Evolutionary conservation across 2,329 filamentous ascomycete species (phyloP).

Genomic region (Whalleya microplaca): DNA sequence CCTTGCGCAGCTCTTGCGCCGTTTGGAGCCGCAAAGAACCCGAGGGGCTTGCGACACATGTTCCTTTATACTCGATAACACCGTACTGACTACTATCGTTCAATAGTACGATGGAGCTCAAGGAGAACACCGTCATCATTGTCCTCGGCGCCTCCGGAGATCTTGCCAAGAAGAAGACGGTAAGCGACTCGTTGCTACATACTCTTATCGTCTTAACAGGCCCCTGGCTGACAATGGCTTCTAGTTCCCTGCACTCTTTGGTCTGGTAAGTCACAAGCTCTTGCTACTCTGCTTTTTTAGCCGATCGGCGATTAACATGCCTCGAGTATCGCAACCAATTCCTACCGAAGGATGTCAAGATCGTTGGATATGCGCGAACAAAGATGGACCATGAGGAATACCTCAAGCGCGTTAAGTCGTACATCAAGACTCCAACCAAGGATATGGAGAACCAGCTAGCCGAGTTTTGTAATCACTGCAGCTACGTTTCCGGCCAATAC

Average conservation of each 20-base stretch:
- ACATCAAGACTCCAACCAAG: constrained; percentile 98
- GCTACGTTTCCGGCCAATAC: constrained; percentile 96
- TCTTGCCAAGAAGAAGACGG: constrained; percentile 99
- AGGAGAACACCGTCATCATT: constrained; percentile 96
- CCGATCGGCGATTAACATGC: constrained; percentile 25
- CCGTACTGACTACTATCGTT: constrained; percentile 41
- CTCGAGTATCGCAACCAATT: constrained; percentile 95
- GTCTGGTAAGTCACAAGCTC: constrained; percentile 71
- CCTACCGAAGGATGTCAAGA: constrained; percentile 93
- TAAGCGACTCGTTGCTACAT: constrained; percentile 48
- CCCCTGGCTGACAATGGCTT: constrained; percentile 35
- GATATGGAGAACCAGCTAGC: constrained; percentile 95
- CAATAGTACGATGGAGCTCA: constrained; percentile 84
- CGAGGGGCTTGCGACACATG: neutral
- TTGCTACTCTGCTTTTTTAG: constrained; percentile 1
- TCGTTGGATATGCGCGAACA: constrained; percentile 97
- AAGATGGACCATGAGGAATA: constrained; percentile 99
- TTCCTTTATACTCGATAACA: constrained; percentile 21
- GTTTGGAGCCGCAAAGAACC: neutral
- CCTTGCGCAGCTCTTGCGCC: constrained; percentile 11
- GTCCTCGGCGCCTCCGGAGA: constrained; percentile 97
- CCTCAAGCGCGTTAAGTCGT: constrained; percentile 90
- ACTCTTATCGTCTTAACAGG: constrained; percentile 1
- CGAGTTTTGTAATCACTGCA: constrained; percentile 85
- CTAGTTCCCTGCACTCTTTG: constrained; percentile 95